phyloP scores from a whole-genome alignment of 1,284 basidiomycete species.

The Cystobasidium pallidum region DNA sequence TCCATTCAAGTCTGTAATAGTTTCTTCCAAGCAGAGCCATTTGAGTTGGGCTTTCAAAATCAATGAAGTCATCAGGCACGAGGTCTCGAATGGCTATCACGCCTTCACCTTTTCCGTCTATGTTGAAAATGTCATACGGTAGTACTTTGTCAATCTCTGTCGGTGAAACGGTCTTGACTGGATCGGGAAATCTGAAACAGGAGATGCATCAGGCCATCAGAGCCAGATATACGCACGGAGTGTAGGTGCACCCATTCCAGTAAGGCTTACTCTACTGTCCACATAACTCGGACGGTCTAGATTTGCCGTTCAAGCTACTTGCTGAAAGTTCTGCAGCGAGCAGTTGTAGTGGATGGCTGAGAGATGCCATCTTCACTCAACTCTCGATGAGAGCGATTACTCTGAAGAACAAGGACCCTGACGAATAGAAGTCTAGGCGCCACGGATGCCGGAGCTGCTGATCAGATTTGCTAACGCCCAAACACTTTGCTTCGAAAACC shows the following conservation, averaged over 20 bases:
- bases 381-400: no score
- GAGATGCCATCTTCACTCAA: background rate
- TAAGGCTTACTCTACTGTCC: background rate
- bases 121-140: background rate
- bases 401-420: no score
- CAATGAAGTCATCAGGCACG: background rate
- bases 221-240: background rate
- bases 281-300: background rate
- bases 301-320: background rate
- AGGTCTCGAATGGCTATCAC: constrained; percentile 1
- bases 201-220: background rate
- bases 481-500: no score
- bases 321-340: background rate
- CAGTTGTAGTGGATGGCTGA: background rate
- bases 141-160: background rate
- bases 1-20: background rate
- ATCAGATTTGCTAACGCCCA: no score
- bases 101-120: constrained; percentile 21
- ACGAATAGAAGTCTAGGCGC: no score
- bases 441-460: no score
- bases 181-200: background rate
- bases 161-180: background rate
- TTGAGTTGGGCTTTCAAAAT: background rate
- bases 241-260: background rate
- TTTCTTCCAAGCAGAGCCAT: background rate